Conservation (phyloP, 805 yeast genomes). For the Myxozyma geophila region DNA sequence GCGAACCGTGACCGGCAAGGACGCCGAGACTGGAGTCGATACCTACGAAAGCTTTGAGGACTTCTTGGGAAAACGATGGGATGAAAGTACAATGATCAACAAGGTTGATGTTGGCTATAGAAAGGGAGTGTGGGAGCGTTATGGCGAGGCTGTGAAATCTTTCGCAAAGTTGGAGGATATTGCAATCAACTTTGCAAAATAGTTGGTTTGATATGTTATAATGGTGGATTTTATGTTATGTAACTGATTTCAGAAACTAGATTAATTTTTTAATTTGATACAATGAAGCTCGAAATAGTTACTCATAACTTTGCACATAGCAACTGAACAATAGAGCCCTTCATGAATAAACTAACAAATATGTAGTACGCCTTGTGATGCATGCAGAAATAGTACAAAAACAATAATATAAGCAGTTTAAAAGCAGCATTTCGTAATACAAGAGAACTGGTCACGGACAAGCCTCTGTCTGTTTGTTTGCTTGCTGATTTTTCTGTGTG, state of each 20-base stretch:
- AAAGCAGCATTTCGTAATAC: not conserved
- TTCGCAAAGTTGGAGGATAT: slow-evolving; percentile 29
- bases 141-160: slow-evolving; percentile 27
- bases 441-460: too few species aligned
- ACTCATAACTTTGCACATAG: too few species aligned
- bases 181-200: not conserved
- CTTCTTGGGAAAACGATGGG: slow-evolving; percentile 37
- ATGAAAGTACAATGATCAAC: slow-evolving; percentile 30
- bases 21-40: slow-evolving; percentile 2
- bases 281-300: not conserved
- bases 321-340: not conserved
- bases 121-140: slow-evolving; percentile 33
- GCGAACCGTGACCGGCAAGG: slow-evolving; percentile 7
- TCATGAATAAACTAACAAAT: not conserved
- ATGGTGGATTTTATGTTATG: not conserved
- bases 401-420: not conserved
- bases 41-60: slow-evolving; percentile 49
- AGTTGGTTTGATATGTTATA: not conserved
- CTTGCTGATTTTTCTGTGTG: not conserved
- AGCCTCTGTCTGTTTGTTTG: not conserved
- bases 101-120: slow-evolving; percentile 36
- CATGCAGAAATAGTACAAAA: slow-evolving; percentile 2
- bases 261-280: not conserved
- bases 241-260: not conserved
- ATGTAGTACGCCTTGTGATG: not conserved